Base-by-base conservation (phyloP, 140 eudicot genomes). In the Flaveria floridana region DNA sequence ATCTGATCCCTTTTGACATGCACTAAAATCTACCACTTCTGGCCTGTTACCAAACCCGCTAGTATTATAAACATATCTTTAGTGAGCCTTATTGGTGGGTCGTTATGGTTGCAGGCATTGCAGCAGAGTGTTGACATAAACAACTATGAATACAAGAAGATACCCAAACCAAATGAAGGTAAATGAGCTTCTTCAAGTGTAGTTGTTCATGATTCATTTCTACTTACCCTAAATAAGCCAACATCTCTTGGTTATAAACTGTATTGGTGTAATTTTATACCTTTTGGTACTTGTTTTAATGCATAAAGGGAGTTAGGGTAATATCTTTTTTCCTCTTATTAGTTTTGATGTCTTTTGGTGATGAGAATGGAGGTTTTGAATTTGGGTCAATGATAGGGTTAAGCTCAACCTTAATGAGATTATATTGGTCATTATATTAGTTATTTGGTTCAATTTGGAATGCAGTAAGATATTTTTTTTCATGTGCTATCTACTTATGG, bases 121-220 rank as follows among this genome's bases (percentile, higher is more conserved):
- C 94, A 89, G 78, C 79, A 84, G 80, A 89, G 86, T 80, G 87
- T 87, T 61, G 95, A 89, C 82, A 89, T 87, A 62, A 84, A 89
- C 77, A 80, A 83, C 79, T 91, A 85, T 64, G 96, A 91, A 70
- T 91, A 85, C 76, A 91, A 91, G 93, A 91, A 78, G 65, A 89
- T 91, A 62, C 97, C 97, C 8, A 85, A 73, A 81, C 96, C 82
- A 3, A 84, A 77, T 30, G 90, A 88, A 78, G 79, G 71, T 68
- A 69, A 66, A 11, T 64, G 78, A 79, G 26, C 57, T 61, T 55
- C 62, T 55, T 70, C 47, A 78, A 64, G 51, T 52, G 41, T 73
- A 66, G 63, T 26, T 79, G 37, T 72, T 72, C 63, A 69, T 6
- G 8, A 44, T 25, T 70, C 26, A n/a, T 62, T 71, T 78, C 58